phyloP scores from a whole-genome alignment of 2,329 filamentous ascomycete genomes.

The Pseudocercospora eumusae region DNA sequence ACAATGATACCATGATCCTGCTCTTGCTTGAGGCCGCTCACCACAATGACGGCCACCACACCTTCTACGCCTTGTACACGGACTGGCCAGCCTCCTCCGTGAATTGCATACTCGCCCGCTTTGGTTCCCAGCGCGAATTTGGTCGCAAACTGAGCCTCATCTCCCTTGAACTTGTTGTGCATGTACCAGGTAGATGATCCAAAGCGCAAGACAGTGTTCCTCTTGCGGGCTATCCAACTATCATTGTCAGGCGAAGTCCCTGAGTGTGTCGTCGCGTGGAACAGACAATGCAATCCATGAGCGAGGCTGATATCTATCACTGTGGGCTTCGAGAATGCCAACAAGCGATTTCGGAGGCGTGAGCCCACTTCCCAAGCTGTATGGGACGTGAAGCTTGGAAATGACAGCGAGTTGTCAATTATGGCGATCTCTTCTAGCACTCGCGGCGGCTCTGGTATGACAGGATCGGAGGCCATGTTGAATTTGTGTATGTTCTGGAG shows the following conservation, averaged over 20 bases:
- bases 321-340: constrained; percentile 56
- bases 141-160: constrained; percentile 65
- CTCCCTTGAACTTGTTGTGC: constrained; percentile 64
- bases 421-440: constrained; percentile 45
- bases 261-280: constrained; percentile 67
- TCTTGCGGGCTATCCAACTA: constrained; percentile 65
- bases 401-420: constrained; percentile 49
- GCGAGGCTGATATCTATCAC: constrained; percentile 67
- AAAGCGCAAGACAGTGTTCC: constrained; percentile 70
- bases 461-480: constrained; percentile 31
- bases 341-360: constrained; percentile 64
- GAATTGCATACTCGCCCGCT: constrained; percentile 68
- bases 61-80: constrained; percentile 73
- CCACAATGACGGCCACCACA: constrained; percentile 71
- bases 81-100: constrained; percentile 75
- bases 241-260: constrained; percentile 66
- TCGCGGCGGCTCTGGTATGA: constrained; percentile 34
- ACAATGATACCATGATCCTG: constrained; percentile 77
- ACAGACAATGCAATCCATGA: constrained; percentile 56
- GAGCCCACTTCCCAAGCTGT: constrained; percentile 68
- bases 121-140: constrained; percentile 63
- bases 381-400: constrained; percentile 60
- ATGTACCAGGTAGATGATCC: constrained; percentile 71
- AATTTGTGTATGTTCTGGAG: neutral
- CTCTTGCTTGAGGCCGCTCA: constrained; percentile 73